Base-by-base conservation (phyloP, 2,329 filamentous ascomycete genomes). In the Fusarium liriodendri region DNA sequence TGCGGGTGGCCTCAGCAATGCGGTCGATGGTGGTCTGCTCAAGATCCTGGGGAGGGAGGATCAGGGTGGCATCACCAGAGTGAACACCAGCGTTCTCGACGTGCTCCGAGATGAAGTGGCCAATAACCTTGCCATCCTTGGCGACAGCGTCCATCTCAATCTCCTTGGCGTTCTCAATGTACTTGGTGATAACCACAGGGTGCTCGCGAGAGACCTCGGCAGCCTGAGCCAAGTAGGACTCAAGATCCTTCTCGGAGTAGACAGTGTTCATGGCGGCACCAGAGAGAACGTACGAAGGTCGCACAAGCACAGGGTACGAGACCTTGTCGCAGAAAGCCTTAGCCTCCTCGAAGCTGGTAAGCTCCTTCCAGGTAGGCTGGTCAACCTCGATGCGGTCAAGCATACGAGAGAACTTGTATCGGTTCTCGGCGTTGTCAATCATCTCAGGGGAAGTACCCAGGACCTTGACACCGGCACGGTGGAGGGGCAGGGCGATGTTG, bases 111-210 rank as follows among this genome's bases (percentile, higher is more conserved):
- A 99, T 94, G 84, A 98, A 98, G 83, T 98, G 97, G 14, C 96
- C 95, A 67, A 98, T 91, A 84, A 98, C 93, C 64, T 90, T 92
- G 80, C 97, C 97, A 77, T 97, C 93, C 78, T 92, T 93, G 63
- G 96, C 97, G 52, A 99, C 97, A 45, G 97, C 97, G 79, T 99
- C 97, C 97, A 99, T 98, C 84, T 99, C 97, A 73, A 99, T 98
- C 83, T 99, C 97, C 88, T 99, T 98, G 75, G 97, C 97, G 76
- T 97, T 97, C 87, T 99, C 97, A 76, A 99, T 98, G 85, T 98
- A 99, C 86, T 99, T 99, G 70, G 96, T 98, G 80, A 99, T 98
- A 71, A 99, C 97, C 13, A 99, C 97, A 1, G 97, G 97, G 82
- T 98, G 94, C 72, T 98, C 96, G 72, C 94, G 92, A 7, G 97